These are phyloP conservation scores for Boechera divaricarpa DNA, from an alignment of 345 rosid genomes.

Conservation along the genomic window DNA sequence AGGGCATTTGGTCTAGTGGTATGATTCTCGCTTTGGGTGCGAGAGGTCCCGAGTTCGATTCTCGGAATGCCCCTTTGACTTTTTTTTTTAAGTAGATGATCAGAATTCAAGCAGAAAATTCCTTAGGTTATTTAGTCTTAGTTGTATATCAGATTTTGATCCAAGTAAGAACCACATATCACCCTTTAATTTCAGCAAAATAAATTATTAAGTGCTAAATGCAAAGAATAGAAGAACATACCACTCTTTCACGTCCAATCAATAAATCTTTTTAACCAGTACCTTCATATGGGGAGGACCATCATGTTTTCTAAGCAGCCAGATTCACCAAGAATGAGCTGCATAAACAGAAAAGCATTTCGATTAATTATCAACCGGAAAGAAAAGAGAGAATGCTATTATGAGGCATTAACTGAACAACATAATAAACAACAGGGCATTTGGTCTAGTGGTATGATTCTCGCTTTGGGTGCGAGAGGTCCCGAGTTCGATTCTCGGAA, in stretches of 20 bases:
- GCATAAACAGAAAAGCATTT: background rate
- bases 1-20: constrained; percentile 85
- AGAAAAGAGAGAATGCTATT: background rate
- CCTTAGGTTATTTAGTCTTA: background rate
- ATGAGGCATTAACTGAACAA: background rate
- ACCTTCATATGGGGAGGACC: background rate
- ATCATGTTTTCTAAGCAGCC: background rate
- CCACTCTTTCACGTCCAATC: background rate
- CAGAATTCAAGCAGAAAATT: background rate
- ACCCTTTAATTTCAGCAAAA: background rate
- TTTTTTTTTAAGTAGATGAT: background rate
- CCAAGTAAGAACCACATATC: background rate
- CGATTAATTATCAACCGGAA: background rate
- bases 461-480: constrained; percentile 64
- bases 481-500: constrained; percentile 77
- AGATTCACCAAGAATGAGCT: background rate
- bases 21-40: constrained; percentile 77
- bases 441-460: constrained; percentile 10
- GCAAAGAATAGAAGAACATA: background rate
- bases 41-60: constrained; percentile 77
- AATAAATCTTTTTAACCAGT: background rate
- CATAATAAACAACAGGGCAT: background rate
- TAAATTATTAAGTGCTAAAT: background rate
- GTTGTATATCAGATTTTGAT: background rate
- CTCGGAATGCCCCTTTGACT: constrained; percentile 53